Evolutionary conservation across 75 land plant species (phyloP).

Genomic region (Pinus taeda): DNA sequence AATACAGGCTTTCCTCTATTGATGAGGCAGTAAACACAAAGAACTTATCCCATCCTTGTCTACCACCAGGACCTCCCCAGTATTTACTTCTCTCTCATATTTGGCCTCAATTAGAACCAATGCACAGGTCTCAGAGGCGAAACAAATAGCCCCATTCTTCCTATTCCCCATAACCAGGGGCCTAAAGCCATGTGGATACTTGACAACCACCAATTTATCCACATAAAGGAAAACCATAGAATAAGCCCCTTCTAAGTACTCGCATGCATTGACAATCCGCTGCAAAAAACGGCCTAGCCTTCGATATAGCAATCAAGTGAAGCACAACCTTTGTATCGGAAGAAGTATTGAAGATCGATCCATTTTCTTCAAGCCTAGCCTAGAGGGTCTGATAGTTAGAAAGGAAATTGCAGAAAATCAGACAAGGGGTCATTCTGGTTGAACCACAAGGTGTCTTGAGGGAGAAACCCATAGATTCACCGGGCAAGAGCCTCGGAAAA

Average conservation of each 20-base stretch:
- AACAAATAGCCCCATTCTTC: conserved; percentile 74
- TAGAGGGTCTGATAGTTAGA: too few relatives aligned
- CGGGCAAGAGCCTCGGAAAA: too few relatives aligned
- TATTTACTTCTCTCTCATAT: conserved; percentile 79
- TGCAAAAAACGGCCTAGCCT: too few relatives aligned
- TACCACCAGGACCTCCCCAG: too few relatives aligned
- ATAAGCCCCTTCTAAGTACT: conserved; percentile 87
- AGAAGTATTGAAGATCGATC: too few relatives aligned
- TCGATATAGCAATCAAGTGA: too few relatives aligned
- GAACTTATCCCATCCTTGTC: conserved; percentile 68
- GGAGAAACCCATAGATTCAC: too few relatives aligned
- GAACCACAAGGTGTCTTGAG: neutral
- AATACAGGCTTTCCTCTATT: conserved; percentile 69
- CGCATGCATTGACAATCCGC: too few relatives aligned
- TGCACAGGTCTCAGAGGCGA: conserved; percentile 96
- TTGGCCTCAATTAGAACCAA: conserved; percentile 83
- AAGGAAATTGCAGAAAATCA: conserved; percentile 43
- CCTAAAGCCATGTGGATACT: conserved; percentile 88
- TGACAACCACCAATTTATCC: conserved; percentile 82
- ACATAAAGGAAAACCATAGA: conserved; percentile 77
- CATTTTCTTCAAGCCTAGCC: too few relatives aligned
- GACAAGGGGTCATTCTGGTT: conserved; percentile 24
- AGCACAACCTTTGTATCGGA: too few relatives aligned
- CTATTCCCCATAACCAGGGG: conserved; percentile 88
- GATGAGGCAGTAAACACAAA: conserved; percentile 65